Evolutionary conservation across 1,284 basidiomycete species (phyloP).

Genomic region (Malassezia pachydermatis): DNA sequence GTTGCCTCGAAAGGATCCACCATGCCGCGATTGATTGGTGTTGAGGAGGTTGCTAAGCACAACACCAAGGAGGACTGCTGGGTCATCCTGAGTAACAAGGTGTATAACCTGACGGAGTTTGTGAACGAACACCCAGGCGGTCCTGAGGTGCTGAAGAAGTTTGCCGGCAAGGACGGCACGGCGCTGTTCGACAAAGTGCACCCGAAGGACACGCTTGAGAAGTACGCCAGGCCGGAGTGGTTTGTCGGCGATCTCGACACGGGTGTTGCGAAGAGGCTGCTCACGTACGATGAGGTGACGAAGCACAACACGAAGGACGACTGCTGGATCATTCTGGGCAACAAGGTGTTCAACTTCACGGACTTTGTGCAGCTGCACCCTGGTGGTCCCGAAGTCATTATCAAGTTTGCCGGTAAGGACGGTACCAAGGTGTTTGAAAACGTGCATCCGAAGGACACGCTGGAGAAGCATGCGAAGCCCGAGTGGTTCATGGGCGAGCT

Average conservation of each 20-base stretch:
- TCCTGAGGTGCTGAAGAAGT: slow-evolving; percentile 62
- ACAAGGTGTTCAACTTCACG: slow-evolving; percentile 58
- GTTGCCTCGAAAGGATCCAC: no score
- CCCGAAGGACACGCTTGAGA: slow-evolving; percentile 43
- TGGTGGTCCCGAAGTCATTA: slow-evolving; percentile 65
- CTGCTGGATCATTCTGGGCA: slow-evolving; percentile 52
- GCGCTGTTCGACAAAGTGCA: slow-evolving; percentile 45
- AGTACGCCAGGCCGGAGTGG: no score
- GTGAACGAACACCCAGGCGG: slow-evolving; percentile 70
- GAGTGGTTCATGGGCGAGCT: slow-evolving; percentile 43
- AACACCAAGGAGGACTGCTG: slow-evolving; percentile 59
- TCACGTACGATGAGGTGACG: slow-evolving; percentile 23
- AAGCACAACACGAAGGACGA: slow-evolving; percentile 56
- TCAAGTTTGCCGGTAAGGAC: slow-evolving; percentile 68
- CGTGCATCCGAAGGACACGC: slow-evolving; percentile 43
- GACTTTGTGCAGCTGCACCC: slow-evolving; percentile 70
- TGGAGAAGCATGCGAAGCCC: slow-evolving; percentile 39
- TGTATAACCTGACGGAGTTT: slow-evolving; percentile 65
- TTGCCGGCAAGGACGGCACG: slow-evolving; percentile 67
- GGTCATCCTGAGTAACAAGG: slow-evolving; percentile 50
- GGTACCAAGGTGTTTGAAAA: slow-evolving; percentile 51
- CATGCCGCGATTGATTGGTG: no score
- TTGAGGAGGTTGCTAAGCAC: slow-evolving; percentile 32
- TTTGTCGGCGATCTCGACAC: no score
- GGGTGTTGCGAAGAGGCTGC: no score